A percentile compares a stretch with the other conserved stretches of the same genome.
phyloP scores from a whole-genome alignment of 495 filamentous ascomycete genomes.

The Filosporella fistucella region DNA sequence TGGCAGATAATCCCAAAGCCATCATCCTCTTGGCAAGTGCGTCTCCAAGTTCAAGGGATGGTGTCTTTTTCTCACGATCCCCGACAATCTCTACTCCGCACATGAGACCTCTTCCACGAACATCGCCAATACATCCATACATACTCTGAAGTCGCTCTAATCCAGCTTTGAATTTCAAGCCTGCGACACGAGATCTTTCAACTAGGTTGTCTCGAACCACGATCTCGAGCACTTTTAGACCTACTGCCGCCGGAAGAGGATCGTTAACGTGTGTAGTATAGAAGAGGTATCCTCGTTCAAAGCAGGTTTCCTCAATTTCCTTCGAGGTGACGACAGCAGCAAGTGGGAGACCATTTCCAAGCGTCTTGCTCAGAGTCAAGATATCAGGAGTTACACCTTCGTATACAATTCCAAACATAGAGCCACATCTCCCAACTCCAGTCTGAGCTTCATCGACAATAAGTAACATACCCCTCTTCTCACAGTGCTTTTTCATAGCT shows the following conservation, averaged over 20 bases:
- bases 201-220: constrained; percentile 51
- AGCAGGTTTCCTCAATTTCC: constrained; percentile 47
- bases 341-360: constrained; percentile 58
- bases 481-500: constrained; percentile 56
- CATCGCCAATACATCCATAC: constrained; percentile 55
- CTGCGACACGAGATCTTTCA: constrained; percentile 43
- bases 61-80: constrained; percentile 36
- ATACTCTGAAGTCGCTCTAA: constrained; percentile 35
- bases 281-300: constrained; percentile 48
- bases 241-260: constrained; percentile 53
- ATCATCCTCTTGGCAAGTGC: constrained; percentile 38
- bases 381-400: constrained; percentile 60
- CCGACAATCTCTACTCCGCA: constrained; percentile 54
- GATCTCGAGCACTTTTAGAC: constrained; percentile 53
- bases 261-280: constrained; percentile 60
- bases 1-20: constrained; percentile 46
- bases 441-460: constrained; percentile 78
- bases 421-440: constrained; percentile 66
- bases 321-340: constrained; percentile 50
- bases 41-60: constrained; percentile 41
- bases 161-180: constrained; percentile 36
- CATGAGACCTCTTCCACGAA: constrained; percentile 58
- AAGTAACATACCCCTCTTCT: constrained; percentile 60
- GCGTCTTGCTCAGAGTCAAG: constrained; percentile 59
- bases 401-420: constrained; percentile 60